Percentiles rank a stretch among this genome's conserved stretches.
Evolutionary conservation across 805 yeast genomes (phyloP).

Genomic region (Saccharomycopsis fibuligera): DNA sequence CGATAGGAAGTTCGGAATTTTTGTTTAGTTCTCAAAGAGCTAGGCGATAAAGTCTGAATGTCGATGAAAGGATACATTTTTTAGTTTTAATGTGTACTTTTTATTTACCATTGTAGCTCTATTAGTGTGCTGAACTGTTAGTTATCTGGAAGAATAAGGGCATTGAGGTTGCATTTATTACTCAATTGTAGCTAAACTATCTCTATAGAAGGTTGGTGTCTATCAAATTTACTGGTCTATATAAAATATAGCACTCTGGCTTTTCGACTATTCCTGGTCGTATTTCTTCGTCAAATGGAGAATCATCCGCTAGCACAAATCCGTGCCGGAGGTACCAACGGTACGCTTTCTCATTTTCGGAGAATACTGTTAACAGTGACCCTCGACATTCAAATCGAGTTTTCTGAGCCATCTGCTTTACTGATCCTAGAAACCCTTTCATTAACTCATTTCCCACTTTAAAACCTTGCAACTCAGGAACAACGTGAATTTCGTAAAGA

Average conservation of each 20-base stretch:
- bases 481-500: constrained; percentile 15
- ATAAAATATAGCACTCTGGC: neutral
- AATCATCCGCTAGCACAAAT: neutral
- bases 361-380: constrained; percentile 8
- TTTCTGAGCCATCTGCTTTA: too few species aligned
- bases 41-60: constrained; percentile 16
- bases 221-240: neutral
- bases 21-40: too few species aligned
- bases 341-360: constrained; percentile 4
- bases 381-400: constrained; percentile 1
- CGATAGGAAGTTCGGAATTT: constrained; percentile 21
- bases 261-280: neutral
- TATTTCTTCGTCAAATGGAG: constrained; percentile 1
- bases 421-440: neutral
- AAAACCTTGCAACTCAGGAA: neutral
- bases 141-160: too few species aligned
- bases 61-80: constrained; percentile 20
- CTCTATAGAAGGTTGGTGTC: neutral
- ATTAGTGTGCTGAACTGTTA: too few species aligned
- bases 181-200: neutral
- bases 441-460: constrained; percentile 6
- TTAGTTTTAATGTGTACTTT: neutral
- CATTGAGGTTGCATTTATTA: too few species aligned
- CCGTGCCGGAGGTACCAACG: constrained; percentile 8
- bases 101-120: too few species aligned